These are phyloP conservation scores for Kluyveromyces nonfermentans DNA, from an alignment of 805 yeast genomes.

Conservation along the genomic window DNA sequence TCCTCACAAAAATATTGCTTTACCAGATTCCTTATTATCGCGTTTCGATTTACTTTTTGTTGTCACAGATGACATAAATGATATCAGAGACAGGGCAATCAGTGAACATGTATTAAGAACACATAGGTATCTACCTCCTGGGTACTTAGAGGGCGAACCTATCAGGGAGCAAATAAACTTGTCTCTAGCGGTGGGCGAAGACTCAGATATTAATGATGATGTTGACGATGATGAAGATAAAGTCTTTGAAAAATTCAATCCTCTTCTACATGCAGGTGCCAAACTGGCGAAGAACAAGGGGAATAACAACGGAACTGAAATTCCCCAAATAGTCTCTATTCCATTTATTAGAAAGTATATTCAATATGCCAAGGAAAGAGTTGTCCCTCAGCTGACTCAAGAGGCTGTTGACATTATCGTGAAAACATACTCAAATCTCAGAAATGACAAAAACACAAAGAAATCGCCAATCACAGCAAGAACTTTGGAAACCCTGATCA, in stretches of 20 bases:
- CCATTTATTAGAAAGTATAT: slow-evolving; percentile 85
- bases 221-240: slow-evolving; percentile 41
- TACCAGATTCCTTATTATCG: slow-evolving; percentile 91
- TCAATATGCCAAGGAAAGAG: slow-evolving; percentile 86
- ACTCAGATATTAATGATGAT: slow-evolving; percentile 23
- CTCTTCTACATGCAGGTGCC: slow-evolving; percentile 76
- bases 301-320: slow-evolving; percentile 27
- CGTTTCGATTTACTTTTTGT: slow-evolving; percentile 94
- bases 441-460: slow-evolving; percentile 72
- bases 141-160: slow-evolving; percentile 88
- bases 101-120: slow-evolving; percentile 92
- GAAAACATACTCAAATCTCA: slow-evolving; percentile 63
- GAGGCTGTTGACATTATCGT: slow-evolving; percentile 77
- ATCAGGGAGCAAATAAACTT: slow-evolving; percentile 66
- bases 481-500: slow-evolving; percentile 90
- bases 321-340: slow-evolving; percentile 53
- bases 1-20: slow-evolving; percentile 92
- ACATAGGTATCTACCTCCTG: slow-evolving; percentile 84
- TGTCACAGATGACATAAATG: slow-evolving; percentile 91
- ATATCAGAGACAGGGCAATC: slow-evolving; percentile 71
- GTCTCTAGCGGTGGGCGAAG: slow-evolving; percentile 74
- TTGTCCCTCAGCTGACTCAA: slow-evolving; percentile 69
- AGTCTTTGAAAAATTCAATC: slow-evolving; percentile 78
- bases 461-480: slow-evolving; percentile 98
- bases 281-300: slow-evolving; percentile 31